Conservation (phyloP, 2,329 filamentous ascomycete species). For the Diplodia intermedia region DNA sequence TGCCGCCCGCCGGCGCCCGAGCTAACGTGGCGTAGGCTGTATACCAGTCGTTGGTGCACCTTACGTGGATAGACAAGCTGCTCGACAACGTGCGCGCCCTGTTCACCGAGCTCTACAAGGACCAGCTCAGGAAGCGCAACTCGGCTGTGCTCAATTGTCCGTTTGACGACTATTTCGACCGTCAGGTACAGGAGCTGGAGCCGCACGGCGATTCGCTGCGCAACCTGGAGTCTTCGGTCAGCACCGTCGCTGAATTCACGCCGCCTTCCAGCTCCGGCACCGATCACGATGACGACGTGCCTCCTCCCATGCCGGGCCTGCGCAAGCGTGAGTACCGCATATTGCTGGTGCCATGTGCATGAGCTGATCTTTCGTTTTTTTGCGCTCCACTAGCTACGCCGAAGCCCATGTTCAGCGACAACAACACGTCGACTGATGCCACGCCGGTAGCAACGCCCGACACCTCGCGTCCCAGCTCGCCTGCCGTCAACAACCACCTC, state of each 20-base stretch:
- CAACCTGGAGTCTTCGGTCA: conserved; percentile 37
- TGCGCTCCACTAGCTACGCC: conserved; percentile 35
- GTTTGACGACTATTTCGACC: conserved; percentile 94
- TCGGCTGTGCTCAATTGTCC: conserved; percentile 78
- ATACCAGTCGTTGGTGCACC: conserved; percentile 91
- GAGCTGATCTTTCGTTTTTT: not conserved
- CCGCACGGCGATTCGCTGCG: conserved; percentile 32
- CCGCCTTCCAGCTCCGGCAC: conserved; percentile 59
- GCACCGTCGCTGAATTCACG: conserved; percentile 55
- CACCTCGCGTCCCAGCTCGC: conserved; percentile 80
- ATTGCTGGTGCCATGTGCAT: conserved; percentile 55
- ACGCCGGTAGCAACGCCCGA: conserved; percentile 75
- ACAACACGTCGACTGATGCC: conserved; percentile 66
- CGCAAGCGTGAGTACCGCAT: conserved; percentile 61
- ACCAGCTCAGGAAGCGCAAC: conserved; percentile 82
- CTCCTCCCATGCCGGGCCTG: conserved; percentile 60
- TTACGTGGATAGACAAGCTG: conserved; percentile 96
- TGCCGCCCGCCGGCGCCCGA: not conserved
- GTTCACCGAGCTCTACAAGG: conserved; percentile 87
- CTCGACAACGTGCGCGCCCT: conserved; percentile 93
- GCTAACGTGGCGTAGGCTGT: conserved; percentile 70
- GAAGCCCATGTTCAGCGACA: conserved; percentile 40
- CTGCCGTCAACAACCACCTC: conserved; percentile 68
- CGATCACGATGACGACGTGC: conserved; percentile 55
- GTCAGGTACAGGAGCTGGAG: conserved; percentile 84